These are phyloP conservation scores for Asterochloris erici DNA, from an alignment of 139 green algal genomes.

Conservation along the genomic window DNA sequence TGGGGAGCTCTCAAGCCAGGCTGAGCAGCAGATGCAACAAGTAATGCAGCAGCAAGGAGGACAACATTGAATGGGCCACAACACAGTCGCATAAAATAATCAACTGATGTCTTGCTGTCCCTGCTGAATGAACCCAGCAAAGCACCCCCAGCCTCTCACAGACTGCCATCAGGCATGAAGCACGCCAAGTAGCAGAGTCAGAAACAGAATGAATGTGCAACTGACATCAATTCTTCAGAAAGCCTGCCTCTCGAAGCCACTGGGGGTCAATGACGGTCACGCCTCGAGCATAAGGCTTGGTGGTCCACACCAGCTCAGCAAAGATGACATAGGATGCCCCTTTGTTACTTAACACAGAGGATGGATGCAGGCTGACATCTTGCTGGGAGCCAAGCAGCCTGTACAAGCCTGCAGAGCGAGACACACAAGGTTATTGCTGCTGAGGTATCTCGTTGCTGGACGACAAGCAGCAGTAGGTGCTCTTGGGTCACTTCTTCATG, in stretches of 20 bases:
- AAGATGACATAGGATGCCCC: conserved; percentile 76
- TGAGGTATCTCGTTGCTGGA: not conserved
- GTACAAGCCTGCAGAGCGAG: conserved; percentile 51
- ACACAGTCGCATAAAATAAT: too few species aligned
- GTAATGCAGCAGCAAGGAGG: conserved; percentile 36
- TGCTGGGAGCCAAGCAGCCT: conserved; percentile 66
- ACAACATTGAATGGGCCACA: too few species aligned
- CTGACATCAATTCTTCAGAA: too few species aligned
- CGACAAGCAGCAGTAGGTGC: too few species aligned
- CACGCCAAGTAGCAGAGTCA: too few species aligned
- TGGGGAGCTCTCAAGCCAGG: conserved; percentile 60
- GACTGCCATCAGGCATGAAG: too few species aligned
- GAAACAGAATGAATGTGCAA: too few species aligned
- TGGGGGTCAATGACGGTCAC: conserved; percentile 1
- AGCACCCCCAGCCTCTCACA: too few species aligned
- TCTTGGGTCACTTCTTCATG: not conserved
- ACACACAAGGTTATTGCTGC: not conserved
- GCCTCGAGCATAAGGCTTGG: conserved; percentile 62
- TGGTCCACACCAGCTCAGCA: conserved; percentile 76
- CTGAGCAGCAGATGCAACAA: conserved; percentile 50
- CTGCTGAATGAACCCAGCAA: too few species aligned
- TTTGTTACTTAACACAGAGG: conserved; percentile 58
- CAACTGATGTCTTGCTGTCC: too few species aligned
- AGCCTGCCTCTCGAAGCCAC: not conserved
- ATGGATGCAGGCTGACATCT: conserved; percentile 78